phyloP scores from a whole-genome alignment of 2,329 filamentous ascomycete species.

The Trichoderma pleuroti region DNA sequence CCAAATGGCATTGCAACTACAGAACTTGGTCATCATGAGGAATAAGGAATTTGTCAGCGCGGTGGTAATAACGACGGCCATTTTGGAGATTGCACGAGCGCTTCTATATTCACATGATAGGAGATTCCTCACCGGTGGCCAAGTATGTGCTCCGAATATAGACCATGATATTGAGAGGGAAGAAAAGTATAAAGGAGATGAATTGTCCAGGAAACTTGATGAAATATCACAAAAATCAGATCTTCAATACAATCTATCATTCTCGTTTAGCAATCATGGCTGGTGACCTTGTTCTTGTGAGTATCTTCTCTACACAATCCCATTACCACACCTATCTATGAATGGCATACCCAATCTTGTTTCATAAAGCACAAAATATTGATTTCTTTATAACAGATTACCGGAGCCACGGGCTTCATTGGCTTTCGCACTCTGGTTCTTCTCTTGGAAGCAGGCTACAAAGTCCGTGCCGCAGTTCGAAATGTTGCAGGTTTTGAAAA shows the following conservation, averaged over 20 bases:
- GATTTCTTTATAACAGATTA: conserved; percentile 20
- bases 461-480: conserved; percentile 30
- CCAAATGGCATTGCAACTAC: not conserved
- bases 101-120: not conserved
- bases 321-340: not conserved
- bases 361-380: not conserved
- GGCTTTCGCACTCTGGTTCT: conserved; percentile 28
- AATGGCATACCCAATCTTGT: not conserved
- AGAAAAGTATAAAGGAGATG: not conserved
- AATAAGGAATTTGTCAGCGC: not conserved
- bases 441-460: conserved; percentile 27
- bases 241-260: not conserved
- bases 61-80: not conserved
- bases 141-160: not conserved
- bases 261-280: not conserved
- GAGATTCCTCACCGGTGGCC: not conserved
- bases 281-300: conserved; percentile 9
- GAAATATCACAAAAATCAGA: not conserved
- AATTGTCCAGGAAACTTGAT: not conserved
- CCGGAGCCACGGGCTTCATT: conserved; percentile 31
- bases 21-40: not conserved
- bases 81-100: not conserved
- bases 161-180: not conserved
- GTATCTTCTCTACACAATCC: not conserved
- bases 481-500: conserved; percentile 19